phyloP scores from a whole-genome alignment of 2,329 filamentous ascomycete genomes.

The Trichoderma atroviride region DNA sequence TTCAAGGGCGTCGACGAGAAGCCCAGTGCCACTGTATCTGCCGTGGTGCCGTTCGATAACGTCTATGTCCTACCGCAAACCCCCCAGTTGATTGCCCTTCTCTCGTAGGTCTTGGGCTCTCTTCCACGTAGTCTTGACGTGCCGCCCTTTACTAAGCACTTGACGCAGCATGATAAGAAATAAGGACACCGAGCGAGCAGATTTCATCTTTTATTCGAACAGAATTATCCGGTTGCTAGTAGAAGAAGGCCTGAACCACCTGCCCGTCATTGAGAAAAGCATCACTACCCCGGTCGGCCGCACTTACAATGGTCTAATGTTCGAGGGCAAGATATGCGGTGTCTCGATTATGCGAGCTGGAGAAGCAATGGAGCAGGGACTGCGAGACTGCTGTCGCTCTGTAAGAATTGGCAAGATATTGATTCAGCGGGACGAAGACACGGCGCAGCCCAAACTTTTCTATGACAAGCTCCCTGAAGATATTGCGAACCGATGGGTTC shows the following conservation, averaged over 20 bases:
- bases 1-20: constrained; percentile 78
- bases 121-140: neutral
- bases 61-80: constrained; percentile 90
- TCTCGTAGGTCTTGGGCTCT: constrained; percentile 72
- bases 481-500: constrained; percentile 88
- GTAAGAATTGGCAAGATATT: constrained; percentile 98
- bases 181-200: constrained; percentile 83
- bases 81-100: constrained; percentile 91
- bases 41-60: constrained; percentile 77
- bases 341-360: constrained; percentile 98
- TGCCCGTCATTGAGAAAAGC: constrained; percentile 85
- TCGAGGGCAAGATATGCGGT: constrained; percentile 97
- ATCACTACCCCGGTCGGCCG: constrained; percentile 90
- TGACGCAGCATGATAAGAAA: constrained; percentile 87
- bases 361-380: constrained; percentile 96
- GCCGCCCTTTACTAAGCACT: constrained; percentile 30
- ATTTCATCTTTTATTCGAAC: constrained; percentile 99
- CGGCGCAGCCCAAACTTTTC: constrained; percentile 86
- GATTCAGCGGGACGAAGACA: constrained; percentile 97
- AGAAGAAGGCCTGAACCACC: constrained; percentile 94
- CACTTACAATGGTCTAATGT: constrained; percentile 86
- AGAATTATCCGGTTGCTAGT: constrained; percentile 95
- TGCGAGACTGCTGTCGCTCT: constrained; percentile 95
- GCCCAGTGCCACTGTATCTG: constrained; percentile 86
- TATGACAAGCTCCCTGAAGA: constrained; percentile 97